Base-by-base conservation (phyloP, 192 early-diverging fungal genomes). In the Coemansia sp. region DNA sequence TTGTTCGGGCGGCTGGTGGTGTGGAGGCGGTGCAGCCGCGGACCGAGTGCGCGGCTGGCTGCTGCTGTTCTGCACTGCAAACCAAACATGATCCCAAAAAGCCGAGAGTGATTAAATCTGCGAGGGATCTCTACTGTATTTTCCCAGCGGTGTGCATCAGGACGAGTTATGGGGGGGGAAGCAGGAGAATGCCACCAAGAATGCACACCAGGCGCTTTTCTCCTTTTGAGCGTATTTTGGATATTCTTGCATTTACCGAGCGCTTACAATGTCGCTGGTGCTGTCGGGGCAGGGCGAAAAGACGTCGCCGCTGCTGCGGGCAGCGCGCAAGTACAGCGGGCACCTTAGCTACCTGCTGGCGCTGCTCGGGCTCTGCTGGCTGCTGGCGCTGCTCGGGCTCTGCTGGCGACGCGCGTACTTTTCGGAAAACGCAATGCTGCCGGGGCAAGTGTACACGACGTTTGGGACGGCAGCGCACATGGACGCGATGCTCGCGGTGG, bases 351-450 rank as follows among this genome's bases (percentile, higher is more conserved):
- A 79, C 29, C 53, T 82, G 2, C 71, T 90, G 17, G 82, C 82
- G 14, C 38, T 80, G 20, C 78, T 80, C 15, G 84, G 81, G 1
- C 60, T 85, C 17, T 40, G 67, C 32, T 89, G 87, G 87, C 62
- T 89, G 8, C 64, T 88, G 19, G 59, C 79, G 25, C 60, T 90
- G 8, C 71, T 79, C 31, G 74, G 81, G 41, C 60, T 50, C n/a
- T 83, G 85, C 49, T 85, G 79, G 42, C 84, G 84, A 46, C 29
- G 55, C 23, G 85, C 83, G 0, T 90, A 90, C 61, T 71, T 88
- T 25, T 89, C 87, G 0, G 89, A 90, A 60, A 90, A 89, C 52
- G 89, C 89, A 5, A 78, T 90, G 54, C 64, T 89, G 34, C 86
- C 87, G 12, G 84, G 81, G 32, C 82, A 84, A 61, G 89, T 84